Evolutionary conservation across 2,329 filamentous ascomycete genomes (phyloP), one percentile per base, ranked within the genome.

Genomic region (Phyllosticta ampelicida): DNA sequence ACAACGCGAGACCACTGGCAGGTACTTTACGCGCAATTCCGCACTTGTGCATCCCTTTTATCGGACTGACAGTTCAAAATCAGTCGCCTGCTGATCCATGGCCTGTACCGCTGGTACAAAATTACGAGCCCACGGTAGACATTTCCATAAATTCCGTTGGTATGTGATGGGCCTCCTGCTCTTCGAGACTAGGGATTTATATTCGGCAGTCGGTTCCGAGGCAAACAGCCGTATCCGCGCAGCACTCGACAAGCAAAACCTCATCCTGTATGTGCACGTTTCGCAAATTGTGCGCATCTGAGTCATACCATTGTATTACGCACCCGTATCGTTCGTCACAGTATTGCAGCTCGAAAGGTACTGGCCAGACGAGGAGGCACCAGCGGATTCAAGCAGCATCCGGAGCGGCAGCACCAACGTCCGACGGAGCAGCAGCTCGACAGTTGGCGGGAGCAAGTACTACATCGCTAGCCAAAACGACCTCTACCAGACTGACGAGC

Each of bases 21-120:
- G 75, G n/a, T 91, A 88, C 73, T 95, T 91, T 71, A 82, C 85
- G 0, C 79, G 80, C 9, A 76, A 86, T 65, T 87, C 88, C 9
- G 80, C 82, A 28, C 94, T 95, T 68, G 79, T 81, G 2, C 89
- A 95, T 64, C 89, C 89, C 0, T 86, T 92, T 69, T 90, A 87
- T 66, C 81, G 83, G 11, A 87, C 89, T 2, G 77, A 76, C 50
- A 76, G 61, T 81, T 78, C 63, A 66, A 74, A 10, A 81, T 85
- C 62, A 91, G 87, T 9, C 79, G 88, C 50, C 83, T 78, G 73
- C 68, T 88, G 5, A 78, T 95, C 18, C 74, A 80, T 53, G 78
- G 79, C 64, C 85, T 95, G 59, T 95, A 89, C 67, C 66, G 69
- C 6, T 73, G 70, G 87, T 92, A 95, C 72, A 89, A 90, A 67